phyloP scores from a whole-genome alignment of 805 yeast species.

The Metschnikowia lunata region DNA sequence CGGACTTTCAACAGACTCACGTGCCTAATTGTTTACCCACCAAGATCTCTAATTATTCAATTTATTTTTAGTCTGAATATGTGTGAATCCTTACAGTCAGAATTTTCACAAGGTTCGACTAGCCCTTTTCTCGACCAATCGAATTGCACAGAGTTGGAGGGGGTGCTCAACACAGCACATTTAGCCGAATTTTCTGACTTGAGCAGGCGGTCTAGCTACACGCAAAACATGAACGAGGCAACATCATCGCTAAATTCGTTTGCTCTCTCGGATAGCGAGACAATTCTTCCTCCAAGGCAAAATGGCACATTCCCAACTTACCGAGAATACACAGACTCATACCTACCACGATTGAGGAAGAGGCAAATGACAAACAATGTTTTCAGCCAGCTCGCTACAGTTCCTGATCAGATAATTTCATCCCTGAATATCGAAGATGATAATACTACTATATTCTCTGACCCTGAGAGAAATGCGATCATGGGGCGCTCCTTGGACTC shows the following conservation, averaged over 20 bases:
- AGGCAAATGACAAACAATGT: slow-evolving; percentile 10
- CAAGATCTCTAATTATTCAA: too few species aligned
- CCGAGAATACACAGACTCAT: slow-evolving; percentile 31
- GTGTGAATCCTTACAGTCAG: too few species aligned
- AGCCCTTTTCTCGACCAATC: too few species aligned
- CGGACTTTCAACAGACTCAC: too few species aligned
- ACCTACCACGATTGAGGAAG: slow-evolving; percentile 33
- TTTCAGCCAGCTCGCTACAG: slow-evolving; percentile 16
- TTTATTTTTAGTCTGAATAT: too few species aligned
- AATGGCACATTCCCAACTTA: slow-evolving; percentile 26
- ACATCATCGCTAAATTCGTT: slow-evolving; percentile 9
- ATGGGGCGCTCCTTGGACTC: slow-evolving; percentile 18
- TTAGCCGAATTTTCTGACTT: too few species aligned
- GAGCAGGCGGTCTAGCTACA: too few species aligned
- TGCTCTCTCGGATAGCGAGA: slow-evolving; percentile 36
- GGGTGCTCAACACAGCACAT: too few species aligned
- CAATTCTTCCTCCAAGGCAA: slow-evolving; percentile 20
- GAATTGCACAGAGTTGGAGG: too few species aligned
- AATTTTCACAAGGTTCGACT: too few species aligned
- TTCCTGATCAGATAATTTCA: neutral
- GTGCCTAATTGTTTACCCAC: too few species aligned
- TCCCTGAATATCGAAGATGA: neutral
- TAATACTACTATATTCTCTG: slow-evolving; percentile 1
- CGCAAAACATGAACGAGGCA: too few species aligned
- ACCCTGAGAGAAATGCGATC: slow-evolving; percentile 4